These are phyloP conservation scores for Apiospora rasikravindrae DNA, from an alignment of 2,329 filamentous ascomycete species.

Conservation along the genomic window DNA sequence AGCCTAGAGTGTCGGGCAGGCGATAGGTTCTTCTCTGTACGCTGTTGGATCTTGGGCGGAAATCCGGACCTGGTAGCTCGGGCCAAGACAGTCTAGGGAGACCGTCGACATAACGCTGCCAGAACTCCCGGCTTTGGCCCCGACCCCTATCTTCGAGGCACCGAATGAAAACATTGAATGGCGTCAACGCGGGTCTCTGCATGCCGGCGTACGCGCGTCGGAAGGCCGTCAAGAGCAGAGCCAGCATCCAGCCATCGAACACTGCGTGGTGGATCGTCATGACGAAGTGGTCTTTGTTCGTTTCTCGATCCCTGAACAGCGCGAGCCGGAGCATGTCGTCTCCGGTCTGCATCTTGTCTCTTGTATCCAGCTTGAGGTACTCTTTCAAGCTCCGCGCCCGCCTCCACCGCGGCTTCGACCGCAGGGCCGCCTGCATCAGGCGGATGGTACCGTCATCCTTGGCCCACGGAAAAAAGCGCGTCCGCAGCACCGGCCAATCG, in stretches of 20 bases:
- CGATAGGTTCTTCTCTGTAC: conserved; percentile 8
- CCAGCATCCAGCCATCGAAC: conserved; percentile 24
- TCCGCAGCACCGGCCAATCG: neutral
- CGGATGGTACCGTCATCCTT: neutral
- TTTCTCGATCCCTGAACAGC: neutral
- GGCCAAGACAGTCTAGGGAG: neutral
- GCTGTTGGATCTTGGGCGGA: conserved; percentile 5
- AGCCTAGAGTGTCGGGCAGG: neutral
- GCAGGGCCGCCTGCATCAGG: neutral
- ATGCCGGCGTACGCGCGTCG: neutral
- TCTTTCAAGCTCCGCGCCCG: neutral
- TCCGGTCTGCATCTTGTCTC: neutral
- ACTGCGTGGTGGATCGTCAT: conserved; percentile 22
- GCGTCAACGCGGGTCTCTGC: neutral
- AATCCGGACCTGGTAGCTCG: neutral
- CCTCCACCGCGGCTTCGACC: neutral
- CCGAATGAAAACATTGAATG: neutral
- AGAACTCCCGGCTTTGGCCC: neutral
- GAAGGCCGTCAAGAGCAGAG: conserved; percentile 6
- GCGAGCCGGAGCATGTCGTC: conserved; percentile 6
- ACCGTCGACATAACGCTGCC: neutral
- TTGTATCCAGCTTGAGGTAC: neutral
- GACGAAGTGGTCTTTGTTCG: conserved; percentile 18
- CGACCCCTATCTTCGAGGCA: neutral
- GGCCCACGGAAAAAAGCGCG: neutral